Percentiles rank a stretch among this genome's conserved stretches.
phyloP scores from a whole-genome alignment of 1,284 basidiomycete species.

The Pseudozyma thailandica region DNA sequence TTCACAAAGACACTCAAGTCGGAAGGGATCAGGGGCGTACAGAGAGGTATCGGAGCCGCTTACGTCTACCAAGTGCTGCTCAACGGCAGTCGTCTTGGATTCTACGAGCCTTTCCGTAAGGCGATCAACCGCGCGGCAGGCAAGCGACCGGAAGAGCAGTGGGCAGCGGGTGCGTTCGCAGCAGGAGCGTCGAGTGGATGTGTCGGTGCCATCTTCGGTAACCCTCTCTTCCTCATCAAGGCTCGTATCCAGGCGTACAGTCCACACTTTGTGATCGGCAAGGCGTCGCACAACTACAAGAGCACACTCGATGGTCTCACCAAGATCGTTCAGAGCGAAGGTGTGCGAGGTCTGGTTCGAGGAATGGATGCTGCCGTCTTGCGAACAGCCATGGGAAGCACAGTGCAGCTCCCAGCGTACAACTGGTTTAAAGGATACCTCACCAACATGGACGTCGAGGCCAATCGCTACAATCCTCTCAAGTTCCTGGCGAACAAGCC shows the following conservation, averaged over 20 bases:
- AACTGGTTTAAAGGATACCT: slow-evolving; percentile 75
- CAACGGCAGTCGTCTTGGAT: slow-evolving; percentile 93
- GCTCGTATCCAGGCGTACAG: slow-evolving; percentile 87
- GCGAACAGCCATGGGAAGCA: slow-evolving; percentile 91
- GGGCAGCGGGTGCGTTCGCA: slow-evolving; percentile 70
- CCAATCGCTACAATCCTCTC: slow-evolving; percentile 68
- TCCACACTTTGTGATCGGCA: slow-evolving; percentile 87
- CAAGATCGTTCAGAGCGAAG: slow-evolving; percentile 82
- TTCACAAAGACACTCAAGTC: slow-evolving; percentile 87
- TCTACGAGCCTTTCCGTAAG: slow-evolving; percentile 91
- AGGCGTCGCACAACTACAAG: slow-evolving; percentile 90
- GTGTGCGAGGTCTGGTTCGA: slow-evolving; percentile 81
- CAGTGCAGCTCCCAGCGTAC: slow-evolving; percentile 95
- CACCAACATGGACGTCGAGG: slow-evolving; percentile 53
- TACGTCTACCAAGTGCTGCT: slow-evolving; percentile 78
- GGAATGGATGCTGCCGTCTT: slow-evolving; percentile 94
- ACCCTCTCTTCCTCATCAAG: slow-evolving; percentile 94
- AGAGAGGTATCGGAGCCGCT: slow-evolving; percentile 88
- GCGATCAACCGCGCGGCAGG: slow-evolving; percentile 79
- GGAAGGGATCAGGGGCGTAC: slow-evolving; percentile 89
- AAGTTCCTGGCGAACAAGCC: slow-evolving; percentile 66
- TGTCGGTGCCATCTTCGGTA: slow-evolving; percentile 88
- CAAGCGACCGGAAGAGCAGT: slow-evolving; percentile 75
- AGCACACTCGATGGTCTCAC: slow-evolving; percentile 81
- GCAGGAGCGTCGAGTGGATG: slow-evolving; percentile 90